A percentile compares a stretch with the other conserved stretches of the same genome.
Conservation (phyloP, 1,284 basidiomycete genomes). For the Apiotrichum siamense region DNA sequence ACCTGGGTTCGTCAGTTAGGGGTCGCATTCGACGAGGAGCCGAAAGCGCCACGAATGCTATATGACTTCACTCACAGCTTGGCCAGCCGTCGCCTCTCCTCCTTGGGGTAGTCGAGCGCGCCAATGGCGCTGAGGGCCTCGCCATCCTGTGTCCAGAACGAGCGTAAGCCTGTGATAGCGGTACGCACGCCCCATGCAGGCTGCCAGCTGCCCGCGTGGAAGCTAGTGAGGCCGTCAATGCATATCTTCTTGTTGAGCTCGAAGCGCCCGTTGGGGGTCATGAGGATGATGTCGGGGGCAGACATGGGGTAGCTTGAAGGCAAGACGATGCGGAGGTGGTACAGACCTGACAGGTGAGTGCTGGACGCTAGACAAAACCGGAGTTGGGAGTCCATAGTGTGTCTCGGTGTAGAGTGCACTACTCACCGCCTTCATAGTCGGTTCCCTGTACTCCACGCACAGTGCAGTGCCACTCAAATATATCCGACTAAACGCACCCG, state of each 20-base stretch:
- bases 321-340: conserved; percentile 85
- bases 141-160: conserved; percentile 83
- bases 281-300: conserved; percentile 86
- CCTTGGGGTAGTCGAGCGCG: conserved; percentile 70
- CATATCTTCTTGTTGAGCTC: conserved; percentile 96
- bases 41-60: background rate
- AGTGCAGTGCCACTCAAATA: conserved; percentile 90
- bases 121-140: conserved; percentile 86
- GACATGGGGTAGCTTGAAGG: conserved; percentile 92
- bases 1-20: conserved; percentile 53
- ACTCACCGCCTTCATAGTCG: conserved; percentile 79
- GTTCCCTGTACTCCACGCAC: conserved; percentile 78
- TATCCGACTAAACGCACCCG: conserved; percentile 35
- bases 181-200: conserved; percentile 97
- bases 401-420: too few species aligned
- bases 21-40: too few species aligned
- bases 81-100: conserved; percentile 75
- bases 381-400: too few species aligned
- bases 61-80: conserved; percentile 59
- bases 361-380: background rate
- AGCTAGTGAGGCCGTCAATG: conserved; percentile 79
- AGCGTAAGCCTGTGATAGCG: conserved; percentile 85
- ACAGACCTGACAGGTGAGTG: conserved; percentile 48
- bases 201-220: conserved; percentile 62
- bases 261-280: conserved; percentile 92